A percentile compares a stretch with the other conserved stretches of the same genome.
Conservation (phyloP, 495 filamentous ascomycete species). For the Tuber microsphaerosporum region DNA sequence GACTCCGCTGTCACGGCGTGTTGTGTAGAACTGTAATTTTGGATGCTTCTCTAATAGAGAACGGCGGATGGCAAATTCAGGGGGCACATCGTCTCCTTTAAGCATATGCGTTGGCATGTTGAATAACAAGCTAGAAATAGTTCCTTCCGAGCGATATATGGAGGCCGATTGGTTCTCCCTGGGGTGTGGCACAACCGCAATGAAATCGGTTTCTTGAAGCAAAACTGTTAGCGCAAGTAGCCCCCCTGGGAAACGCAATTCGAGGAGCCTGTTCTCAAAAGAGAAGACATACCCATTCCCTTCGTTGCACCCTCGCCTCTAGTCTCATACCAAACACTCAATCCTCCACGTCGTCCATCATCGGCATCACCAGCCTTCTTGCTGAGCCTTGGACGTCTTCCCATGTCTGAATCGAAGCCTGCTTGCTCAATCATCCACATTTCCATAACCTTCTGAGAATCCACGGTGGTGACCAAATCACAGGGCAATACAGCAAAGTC, state of each 20-base stretch:
- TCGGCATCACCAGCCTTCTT: constrained; percentile 44
- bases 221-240: not conserved
- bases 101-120: not conserved
- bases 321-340: constrained; percentile 84
- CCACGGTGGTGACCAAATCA: constrained; percentile 86
- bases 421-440: constrained; percentile 84
- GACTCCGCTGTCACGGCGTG: constrained; percentile 79
- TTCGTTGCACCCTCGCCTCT: constrained; percentile 61
- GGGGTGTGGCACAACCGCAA: constrained; percentile 56
- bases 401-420: constrained; percentile 51
- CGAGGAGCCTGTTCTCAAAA: not conserved
- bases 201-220: constrained; percentile 76
- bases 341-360: constrained; percentile 61
- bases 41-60: constrained; percentile 60
- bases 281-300: constrained; percentile 43
- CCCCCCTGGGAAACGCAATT: not conserved
- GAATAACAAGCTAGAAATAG: not conserved
- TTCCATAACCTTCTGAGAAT: constrained; percentile 70
- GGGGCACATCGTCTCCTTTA: not conserved
- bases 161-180: not conserved
- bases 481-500: constrained; percentile 91
- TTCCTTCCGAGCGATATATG: not conserved
- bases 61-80: constrained; percentile 11
- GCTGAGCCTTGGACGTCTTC: constrained; percentile 24
- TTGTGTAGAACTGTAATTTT: constrained; percentile 61